A percentile compares a stretch with the other conserved stretches of the same genome.
These are phyloP conservation scores for Lichtheimia hyalospora DNA, from an alignment of 371 early-diverging fungal genomes.

Conservation along the genomic window DNA sequence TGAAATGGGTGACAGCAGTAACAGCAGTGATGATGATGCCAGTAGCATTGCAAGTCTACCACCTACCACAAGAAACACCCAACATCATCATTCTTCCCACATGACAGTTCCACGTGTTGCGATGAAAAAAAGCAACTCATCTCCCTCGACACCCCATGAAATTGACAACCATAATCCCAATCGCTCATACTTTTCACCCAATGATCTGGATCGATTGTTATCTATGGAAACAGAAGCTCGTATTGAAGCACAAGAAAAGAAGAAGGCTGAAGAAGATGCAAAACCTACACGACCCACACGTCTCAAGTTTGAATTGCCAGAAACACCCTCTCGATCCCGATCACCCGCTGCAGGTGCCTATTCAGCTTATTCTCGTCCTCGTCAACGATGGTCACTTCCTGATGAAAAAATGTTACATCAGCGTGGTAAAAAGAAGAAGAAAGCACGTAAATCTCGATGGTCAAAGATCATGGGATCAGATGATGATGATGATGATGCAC, in stretches of 20 bases:
- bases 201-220: constrained; percentile 31
- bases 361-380: constrained; percentile 11
- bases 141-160: constrained; percentile 8
- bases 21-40: background rate
- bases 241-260: constrained; percentile 23
- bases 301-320: constrained; percentile 30
- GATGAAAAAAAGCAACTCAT: constrained; percentile 1
- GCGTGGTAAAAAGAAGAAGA: constrained; percentile 8
- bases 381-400: constrained; percentile 17
- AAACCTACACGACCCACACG: constrained; percentile 9
- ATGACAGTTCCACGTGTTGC: constrained; percentile 6
- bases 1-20: background rate
- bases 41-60: constrained; percentile 8
- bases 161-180: background rate
- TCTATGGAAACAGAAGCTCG: constrained; percentile 36
- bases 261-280: constrained; percentile 5
- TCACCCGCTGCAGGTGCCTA: constrained; percentile 3
- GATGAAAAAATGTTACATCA: constrained; percentile 11
- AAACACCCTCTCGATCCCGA: constrained; percentile 12
- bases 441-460: constrained; percentile 8
- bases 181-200: background rate
- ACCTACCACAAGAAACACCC: background rate
- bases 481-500: background rate
- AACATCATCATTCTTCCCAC: background rate
- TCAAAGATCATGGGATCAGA: constrained; percentile 10